These are phyloP conservation scores for Tricholoma hemisulphureum DNA, from an alignment of 768 basidiomycete genomes.

Conservation along the genomic window DNA sequence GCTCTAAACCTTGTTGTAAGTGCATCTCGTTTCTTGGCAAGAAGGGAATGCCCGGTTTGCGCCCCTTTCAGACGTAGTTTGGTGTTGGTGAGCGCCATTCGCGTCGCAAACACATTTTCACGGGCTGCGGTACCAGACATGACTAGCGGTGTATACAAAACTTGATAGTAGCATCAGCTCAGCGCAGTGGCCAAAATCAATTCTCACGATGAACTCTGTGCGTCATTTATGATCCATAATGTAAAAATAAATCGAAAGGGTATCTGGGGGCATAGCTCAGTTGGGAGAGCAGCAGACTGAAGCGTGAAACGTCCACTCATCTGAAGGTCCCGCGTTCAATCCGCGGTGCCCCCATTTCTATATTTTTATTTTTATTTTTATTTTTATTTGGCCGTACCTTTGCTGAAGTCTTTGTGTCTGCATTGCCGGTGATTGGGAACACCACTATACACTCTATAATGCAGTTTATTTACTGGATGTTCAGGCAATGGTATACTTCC, in stretches of 20 bases:
- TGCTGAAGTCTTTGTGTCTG: too few species aligned
- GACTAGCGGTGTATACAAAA: slow-evolving; percentile 2
- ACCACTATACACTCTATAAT: not conserved
- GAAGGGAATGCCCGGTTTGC: slow-evolving; percentile 90
- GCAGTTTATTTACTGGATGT: not conserved
- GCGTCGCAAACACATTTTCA: slow-evolving; percentile 94
- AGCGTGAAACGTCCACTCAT: slow-evolving; percentile 44
- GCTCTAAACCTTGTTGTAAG: slow-evolving; percentile 91
- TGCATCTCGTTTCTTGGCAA: slow-evolving; percentile 98
- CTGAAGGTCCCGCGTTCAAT: slow-evolving; percentile 80
- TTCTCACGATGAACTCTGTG: not conserved
- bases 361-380: slow-evolving; percentile 20
- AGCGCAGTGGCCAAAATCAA: too few species aligned
- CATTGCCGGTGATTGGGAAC: too few species aligned
- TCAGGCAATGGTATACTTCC: slow-evolving; percentile 77
- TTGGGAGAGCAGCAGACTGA: slow-evolving; percentile 78
- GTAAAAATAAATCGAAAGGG: not conserved
- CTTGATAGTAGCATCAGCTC: not conserved
- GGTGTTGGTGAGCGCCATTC: slow-evolving; percentile 95
- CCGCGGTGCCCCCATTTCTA: slow-evolving; percentile 68
- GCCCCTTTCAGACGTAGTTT: slow-evolving; percentile 88
- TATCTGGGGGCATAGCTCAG: slow-evolving; percentile 62
- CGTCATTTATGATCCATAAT: too few species aligned
- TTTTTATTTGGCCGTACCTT: too few species aligned
- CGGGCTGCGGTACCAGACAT: slow-evolving; percentile 92